Evolutionary conservation across 495 filamentous ascomycete species (phyloP).

Genomic region (Parachaetomium inaequale): DNA sequence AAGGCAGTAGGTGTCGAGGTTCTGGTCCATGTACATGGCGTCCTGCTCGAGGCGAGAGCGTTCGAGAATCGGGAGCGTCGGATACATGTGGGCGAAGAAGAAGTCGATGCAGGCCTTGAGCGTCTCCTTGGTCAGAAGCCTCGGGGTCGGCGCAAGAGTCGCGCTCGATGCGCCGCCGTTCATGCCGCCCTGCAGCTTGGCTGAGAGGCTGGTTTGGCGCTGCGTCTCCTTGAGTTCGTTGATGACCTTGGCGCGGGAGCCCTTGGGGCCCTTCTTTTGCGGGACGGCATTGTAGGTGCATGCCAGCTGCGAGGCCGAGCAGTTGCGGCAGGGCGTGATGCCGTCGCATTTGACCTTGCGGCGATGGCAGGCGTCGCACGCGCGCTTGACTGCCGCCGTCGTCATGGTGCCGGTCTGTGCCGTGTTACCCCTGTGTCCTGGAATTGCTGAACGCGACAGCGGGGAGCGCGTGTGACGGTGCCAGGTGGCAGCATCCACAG

Average conservation of each 20-base stretch:
- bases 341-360: slow-evolving; percentile 79
- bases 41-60: slow-evolving; percentile 63
- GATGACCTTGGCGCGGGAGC: slow-evolving; percentile 76
- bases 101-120: slow-evolving; percentile 72
- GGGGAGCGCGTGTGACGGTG: slow-evolving; percentile 23
- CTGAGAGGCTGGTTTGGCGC: slow-evolving; percentile 54
- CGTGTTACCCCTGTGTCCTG: slow-evolving; percentile 18
- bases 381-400: slow-evolving; percentile 60
- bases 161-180: slow-evolving; percentile 44
- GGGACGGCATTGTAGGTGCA: slow-evolving; percentile 83
- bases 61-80: slow-evolving; percentile 77
- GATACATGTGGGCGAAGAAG: slow-evolving; percentile 80
- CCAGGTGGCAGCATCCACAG: slow-evolving; percentile 33
- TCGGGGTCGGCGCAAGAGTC: slow-evolving; percentile 48
- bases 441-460: slow-evolving; percentile 23
- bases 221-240: slow-evolving; percentile 68
- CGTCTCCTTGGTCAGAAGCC: slow-evolving; percentile 57
- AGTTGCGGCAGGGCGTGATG: slow-evolving; percentile 68
- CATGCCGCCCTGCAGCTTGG: slow-evolving; percentile 46
- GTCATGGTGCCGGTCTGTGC: slow-evolving; percentile 28
- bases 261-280: slow-evolving; percentile 84
- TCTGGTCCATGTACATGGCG: slow-evolving; percentile 58
- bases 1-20: slow-evolving; percentile 74
- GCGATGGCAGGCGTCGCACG: slow-evolving; percentile 79
- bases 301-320: slow-evolving; percentile 59